Evolutionary conservation across 352 stramenopile species (phyloP).

Genomic region (Globisporangium nodosum): DNA sequence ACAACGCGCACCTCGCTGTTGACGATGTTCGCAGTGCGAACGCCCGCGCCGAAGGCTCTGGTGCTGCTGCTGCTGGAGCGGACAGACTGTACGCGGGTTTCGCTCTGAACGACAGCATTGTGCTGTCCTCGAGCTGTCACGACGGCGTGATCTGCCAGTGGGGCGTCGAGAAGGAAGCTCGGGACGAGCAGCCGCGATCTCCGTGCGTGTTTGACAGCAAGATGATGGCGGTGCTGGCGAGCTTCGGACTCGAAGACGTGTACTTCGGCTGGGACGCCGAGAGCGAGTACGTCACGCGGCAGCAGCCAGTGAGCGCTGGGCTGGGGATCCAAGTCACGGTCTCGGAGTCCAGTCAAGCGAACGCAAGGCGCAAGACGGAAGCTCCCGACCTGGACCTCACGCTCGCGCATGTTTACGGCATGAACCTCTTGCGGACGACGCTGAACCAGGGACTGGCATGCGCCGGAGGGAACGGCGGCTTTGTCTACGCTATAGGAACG

Average conservation of each 20-base stretch:
- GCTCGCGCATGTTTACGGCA: constrained; percentile 33
- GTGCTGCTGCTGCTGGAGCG: background rate
- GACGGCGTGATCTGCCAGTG: constrained; percentile 66
- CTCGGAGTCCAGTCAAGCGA: constrained; percentile 16
- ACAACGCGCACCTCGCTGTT: constrained; percentile 14
- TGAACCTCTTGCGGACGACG: constrained; percentile 35
- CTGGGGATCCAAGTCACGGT: constrained; percentile 3
- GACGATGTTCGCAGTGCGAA: background rate
- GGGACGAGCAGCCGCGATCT: constrained; percentile 35
- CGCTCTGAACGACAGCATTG: constrained; percentile 52
- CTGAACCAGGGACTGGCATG: constrained; percentile 41
- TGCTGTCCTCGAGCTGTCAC: constrained; percentile 38
- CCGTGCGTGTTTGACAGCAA: constrained; percentile 16
- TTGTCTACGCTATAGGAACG: constrained; percentile 42
- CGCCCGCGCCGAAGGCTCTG: too few relatives aligned
- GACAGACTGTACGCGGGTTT: constrained; percentile 24
- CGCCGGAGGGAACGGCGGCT: constrained; percentile 18
- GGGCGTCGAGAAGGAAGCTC: constrained; percentile 42
- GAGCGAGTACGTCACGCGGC: background rate
- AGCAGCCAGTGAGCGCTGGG: background rate
- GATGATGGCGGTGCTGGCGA: constrained; percentile 17
- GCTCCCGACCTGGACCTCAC: constrained; percentile 59
- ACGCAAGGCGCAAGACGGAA: constrained; percentile 25
- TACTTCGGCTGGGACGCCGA: constrained; percentile 27
- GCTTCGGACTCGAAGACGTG: constrained; percentile 30